Percentiles rank a stretch among this genome's conserved stretches.
phyloP scores from a whole-genome alignment of 371 early-diverging fungal species.

The Haplosporangium sp. region DNA sequence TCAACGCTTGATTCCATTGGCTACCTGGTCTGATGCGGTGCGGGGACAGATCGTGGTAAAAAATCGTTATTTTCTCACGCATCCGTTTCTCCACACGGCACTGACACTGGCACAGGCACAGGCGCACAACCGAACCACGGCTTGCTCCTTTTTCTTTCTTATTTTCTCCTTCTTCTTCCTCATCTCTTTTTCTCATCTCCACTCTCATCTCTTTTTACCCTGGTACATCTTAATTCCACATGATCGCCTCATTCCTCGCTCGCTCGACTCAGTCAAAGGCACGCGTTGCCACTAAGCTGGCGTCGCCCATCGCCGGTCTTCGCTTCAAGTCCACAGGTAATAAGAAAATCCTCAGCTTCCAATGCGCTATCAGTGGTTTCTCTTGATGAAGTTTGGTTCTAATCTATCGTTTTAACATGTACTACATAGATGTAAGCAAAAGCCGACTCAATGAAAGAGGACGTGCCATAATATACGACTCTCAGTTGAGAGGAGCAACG shows the following conservation, averaged over 20 bases:
- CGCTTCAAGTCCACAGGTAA: slow-evolving; percentile 57
- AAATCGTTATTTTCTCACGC: slow-evolving; percentile 4
- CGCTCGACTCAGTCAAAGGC: slow-evolving; percentile 58
- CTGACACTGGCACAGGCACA: too few species aligned
- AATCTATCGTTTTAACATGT: too few species aligned
- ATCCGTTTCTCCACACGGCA: neutral
- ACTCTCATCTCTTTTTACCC: slow-evolving; percentile 20
- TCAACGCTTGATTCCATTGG: too few species aligned
- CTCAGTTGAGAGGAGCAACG: too few species aligned
- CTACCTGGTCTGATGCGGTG: too few species aligned
- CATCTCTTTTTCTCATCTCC: slow-evolving; percentile 27
- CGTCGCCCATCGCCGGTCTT: slow-evolving; percentile 56
- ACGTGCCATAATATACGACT: too few species aligned
- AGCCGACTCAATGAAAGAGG: slow-evolving; percentile 21
- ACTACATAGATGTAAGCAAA: too few species aligned
- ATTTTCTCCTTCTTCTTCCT: slow-evolving; percentile 30
- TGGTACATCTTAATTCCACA: neutral
- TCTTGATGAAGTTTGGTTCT: too few species aligned
- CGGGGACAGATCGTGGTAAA: too few species aligned
- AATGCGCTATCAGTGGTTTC: too few species aligned
- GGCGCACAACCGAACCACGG: slow-evolving; percentile 24
- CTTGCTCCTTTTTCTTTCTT: slow-evolving; percentile 28
- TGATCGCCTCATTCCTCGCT: slow-evolving; percentile 44
- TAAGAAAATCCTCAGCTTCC: too few species aligned
- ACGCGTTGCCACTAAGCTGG: slow-evolving; percentile 34